A percentile compares a stretch with the other conserved stretches of the same genome.
phyloP scores from a whole-genome alignment of 1,284 basidiomycete species.

The Ceratobasidium sp. region DNA sequence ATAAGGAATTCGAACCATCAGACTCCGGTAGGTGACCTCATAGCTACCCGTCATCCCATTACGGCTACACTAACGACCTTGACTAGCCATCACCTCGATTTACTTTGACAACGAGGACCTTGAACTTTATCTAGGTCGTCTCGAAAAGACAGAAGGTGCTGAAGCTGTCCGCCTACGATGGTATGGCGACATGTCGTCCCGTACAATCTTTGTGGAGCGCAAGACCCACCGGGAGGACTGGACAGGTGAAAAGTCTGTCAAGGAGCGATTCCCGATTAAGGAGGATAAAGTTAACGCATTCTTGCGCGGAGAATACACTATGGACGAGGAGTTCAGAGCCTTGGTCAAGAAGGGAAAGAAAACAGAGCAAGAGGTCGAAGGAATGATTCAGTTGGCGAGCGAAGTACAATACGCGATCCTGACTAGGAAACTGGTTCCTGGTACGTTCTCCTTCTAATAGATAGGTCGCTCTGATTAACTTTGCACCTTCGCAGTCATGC shows the following conservation, averaged over 20 bases:
- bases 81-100: conserved; percentile 79
- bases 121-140: conserved; percentile 95
- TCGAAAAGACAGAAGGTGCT: conserved; percentile 98
- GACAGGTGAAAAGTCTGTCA: conserved; percentile 99
- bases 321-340: conserved; percentile 93
- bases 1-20: conserved; percentile 90
- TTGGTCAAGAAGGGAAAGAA: conserved; percentile 93
- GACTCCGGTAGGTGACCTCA: conserved; percentile 72
- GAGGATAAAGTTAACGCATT: conserved; percentile 95
- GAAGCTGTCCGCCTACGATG: conserved; percentile 95
- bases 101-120: conserved; percentile 96
- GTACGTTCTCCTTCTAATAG: conserved; percentile 52
- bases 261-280: conserved; percentile 96
- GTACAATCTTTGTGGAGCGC: conserved; percentile 94
- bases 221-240: conserved; percentile 99
- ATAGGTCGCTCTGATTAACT: neutral
- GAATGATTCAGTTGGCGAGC: conserved; percentile 94
- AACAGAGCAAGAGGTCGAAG: conserved; percentile 89
- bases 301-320: conserved; percentile 86
- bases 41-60: neutral
- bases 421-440: conserved; percentile 82
- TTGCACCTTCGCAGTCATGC: conserved; percentile 68
- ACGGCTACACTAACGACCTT: conserved; percentile 11
- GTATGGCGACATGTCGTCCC: conserved; percentile 82
- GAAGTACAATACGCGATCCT: conserved; percentile 94